These are phyloP conservation scores for Anthracocystis walkeri DNA, from an alignment of 1,284 basidiomycete species.

Conservation along the genomic window DNA sequence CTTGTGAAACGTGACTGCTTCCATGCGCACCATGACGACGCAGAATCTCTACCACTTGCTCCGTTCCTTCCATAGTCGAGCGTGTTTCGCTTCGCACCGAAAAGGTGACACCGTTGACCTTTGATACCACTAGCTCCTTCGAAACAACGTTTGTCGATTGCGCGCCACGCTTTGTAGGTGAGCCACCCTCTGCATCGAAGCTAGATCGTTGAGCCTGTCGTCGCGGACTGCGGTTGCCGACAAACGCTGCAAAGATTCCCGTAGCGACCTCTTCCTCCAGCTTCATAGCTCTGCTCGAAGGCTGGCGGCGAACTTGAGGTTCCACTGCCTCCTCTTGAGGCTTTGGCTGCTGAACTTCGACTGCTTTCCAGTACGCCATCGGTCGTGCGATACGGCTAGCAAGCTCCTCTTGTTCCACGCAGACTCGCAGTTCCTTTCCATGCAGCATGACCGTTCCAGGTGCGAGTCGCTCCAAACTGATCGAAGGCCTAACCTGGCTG, in stretches of 20 bases:
- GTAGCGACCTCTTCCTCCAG: constrained; percentile 39
- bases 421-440: constrained; percentile 24
- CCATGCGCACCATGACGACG: constrained; percentile 12
- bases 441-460: constrained; percentile 27
- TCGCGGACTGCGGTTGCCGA: constrained; percentile 45
- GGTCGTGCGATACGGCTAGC: not conserved
- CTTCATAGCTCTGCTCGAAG: constrained; percentile 36
- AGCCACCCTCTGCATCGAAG: constrained; percentile 13
- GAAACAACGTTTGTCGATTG: not conserved
- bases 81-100: constrained; percentile 21
- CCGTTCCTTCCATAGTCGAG: constrained; percentile 3
- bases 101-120: constrained; percentile 29
- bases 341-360: constrained; percentile 20
- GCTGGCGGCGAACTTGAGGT: constrained; percentile 23
- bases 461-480: constrained; percentile 18
- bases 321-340: constrained; percentile 3
- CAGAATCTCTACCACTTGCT: constrained; percentile 32
- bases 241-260: constrained; percentile 47
- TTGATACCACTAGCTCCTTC: constrained; percentile 39
- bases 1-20: constrained; percentile 4
- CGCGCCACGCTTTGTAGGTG: constrained; percentile 1
- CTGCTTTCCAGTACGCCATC: constrained; percentile 41
- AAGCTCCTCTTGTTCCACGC: constrained; percentile 16
- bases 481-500: constrained; percentile 11
- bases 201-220: constrained; percentile 26